Evolutionary conservation across 1,284 basidiomycete genomes (phyloP).

Genomic region (Puccinia novopanici): DNA sequence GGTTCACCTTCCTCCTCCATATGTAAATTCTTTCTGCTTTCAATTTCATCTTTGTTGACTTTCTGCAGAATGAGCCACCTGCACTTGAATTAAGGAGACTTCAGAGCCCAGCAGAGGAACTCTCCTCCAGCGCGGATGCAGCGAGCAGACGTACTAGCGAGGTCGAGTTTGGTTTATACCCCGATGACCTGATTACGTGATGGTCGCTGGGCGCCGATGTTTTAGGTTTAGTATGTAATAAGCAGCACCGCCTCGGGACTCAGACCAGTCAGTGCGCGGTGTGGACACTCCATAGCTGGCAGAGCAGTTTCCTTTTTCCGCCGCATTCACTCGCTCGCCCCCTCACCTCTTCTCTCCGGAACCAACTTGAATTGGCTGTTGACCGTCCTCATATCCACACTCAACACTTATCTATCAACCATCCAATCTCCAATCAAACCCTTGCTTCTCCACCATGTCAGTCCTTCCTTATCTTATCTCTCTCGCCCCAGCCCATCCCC

Average conservation of each 20-base stretch:
- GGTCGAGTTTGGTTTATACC: too few relatives aligned
- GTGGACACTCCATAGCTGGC: background rate
- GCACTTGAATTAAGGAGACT: too few relatives aligned
- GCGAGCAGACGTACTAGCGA: too few relatives aligned
- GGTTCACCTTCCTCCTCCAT: too few relatives aligned
- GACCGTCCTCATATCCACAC: background rate
- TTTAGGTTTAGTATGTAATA: background rate
- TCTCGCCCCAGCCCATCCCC: background rate
- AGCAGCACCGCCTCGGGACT: background rate
- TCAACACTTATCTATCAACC: background rate
- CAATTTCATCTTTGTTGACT: too few relatives aligned
- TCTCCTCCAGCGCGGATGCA: too few relatives aligned
- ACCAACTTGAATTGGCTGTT: background rate
- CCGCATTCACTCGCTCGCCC: background rate
- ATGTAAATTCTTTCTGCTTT: too few relatives aligned
- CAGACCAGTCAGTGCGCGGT: background rate
- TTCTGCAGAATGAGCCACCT: too few relatives aligned
- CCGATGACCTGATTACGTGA: background rate
- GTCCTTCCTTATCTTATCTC: background rate
- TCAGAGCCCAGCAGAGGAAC: too few relatives aligned
- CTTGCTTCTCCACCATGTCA: conserved; percentile 6
- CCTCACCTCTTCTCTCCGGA: background rate
- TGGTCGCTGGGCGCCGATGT: background rate
- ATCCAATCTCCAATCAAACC: background rate
- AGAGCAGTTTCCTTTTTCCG: background rate